Conservation (phyloP, 164 flowering plant genomes). For the Aristolochia contorta region DNA sequence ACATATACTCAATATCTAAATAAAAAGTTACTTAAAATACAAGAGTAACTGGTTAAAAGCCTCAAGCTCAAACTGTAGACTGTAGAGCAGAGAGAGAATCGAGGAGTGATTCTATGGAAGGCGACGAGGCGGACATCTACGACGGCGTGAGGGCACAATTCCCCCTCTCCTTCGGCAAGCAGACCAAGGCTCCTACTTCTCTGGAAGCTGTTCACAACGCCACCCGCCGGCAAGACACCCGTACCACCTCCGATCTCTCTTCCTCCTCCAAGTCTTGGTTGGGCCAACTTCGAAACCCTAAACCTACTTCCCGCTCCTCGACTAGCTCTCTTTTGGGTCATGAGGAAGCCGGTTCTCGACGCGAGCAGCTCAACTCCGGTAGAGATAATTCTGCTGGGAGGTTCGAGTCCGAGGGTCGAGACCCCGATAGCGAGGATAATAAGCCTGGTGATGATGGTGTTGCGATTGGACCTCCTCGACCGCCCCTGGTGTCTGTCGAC, state of each 20-base stretch:
- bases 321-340: not conserved
- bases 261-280: slow-evolving; percentile 48
- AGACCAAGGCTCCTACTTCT: slow-evolving; percentile 54
- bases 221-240: slow-evolving; percentile 44
- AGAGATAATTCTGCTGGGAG: not conserved
- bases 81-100: too few relatives aligned
- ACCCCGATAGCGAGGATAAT: slow-evolving; percentile 7
- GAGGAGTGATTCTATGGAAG: slow-evolving; percentile 1
- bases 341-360: not conserved
- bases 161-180: slow-evolving; percentile 83
- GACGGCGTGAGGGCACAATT: slow-evolving; percentile 76
- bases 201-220: slow-evolving; percentile 67
- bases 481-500: slow-evolving; percentile 8
- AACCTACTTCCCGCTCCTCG: slow-evolving; percentile 6
- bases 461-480: slow-evolving; percentile 17
- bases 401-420: slow-evolving; percentile 3
- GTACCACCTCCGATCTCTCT: slow-evolving; percentile 25
- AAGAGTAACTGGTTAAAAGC: too few relatives aligned
- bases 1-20: too few relatives aligned
- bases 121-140: slow-evolving; percentile 58
- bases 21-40: too few relatives aligned
- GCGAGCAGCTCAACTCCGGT: not conserved
- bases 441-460: slow-evolving; percentile 13
- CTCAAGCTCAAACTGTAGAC: too few relatives aligned
- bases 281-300: slow-evolving; percentile 31